Percentiles rank a stretch among this genome's conserved stretches.
These are phyloP conservation scores for Grigorovia humatica DNA, from an alignment of 805 yeast genomes.

Conservation along the genomic window DNA sequence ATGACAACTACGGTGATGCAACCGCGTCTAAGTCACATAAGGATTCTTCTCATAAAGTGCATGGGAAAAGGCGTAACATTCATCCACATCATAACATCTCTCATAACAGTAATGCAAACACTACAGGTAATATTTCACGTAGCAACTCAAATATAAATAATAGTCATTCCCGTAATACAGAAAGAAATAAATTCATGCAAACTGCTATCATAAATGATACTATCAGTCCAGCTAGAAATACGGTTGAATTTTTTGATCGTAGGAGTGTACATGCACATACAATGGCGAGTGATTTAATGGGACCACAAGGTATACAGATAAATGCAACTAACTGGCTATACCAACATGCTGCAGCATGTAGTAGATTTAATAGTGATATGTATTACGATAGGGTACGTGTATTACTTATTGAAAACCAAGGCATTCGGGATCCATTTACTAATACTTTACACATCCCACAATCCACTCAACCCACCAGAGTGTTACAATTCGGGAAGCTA, in stretches of 20 bases:
- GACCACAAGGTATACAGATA: slow-evolving; percentile 24
- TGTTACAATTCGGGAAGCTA: slow-evolving; percentile 17
- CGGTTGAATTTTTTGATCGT: slow-evolving; percentile 33
- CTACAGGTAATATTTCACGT: neutral
- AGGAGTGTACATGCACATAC: slow-evolving; percentile 13
- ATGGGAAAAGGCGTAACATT: slow-evolving; percentile 48
- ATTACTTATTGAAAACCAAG: slow-evolving; percentile 36
- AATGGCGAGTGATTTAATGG: slow-evolving; percentile 28
- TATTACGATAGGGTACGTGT: slow-evolving; percentile 46
- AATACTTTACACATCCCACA: slow-evolving; percentile 69
- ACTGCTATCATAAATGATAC: slow-evolving; percentile 1
- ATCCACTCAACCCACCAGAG: slow-evolving; percentile 59
- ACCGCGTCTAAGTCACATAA: neutral
- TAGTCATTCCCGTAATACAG: neutral
- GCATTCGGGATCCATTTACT: slow-evolving; percentile 72
- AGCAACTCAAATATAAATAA: neutral
- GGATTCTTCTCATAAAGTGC: slow-evolving; percentile 16
- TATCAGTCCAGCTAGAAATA: slow-evolving; percentile 27
- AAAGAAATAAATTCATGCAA: neutral
- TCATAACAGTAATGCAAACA: neutral
- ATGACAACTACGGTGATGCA: slow-evolving; percentile 29
- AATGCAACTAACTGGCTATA: slow-evolving; percentile 74
- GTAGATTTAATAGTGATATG: slow-evolving; percentile 57
- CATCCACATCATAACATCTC: slow-evolving; percentile 12
- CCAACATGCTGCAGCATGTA: slow-evolving; percentile 71